Percentiles rank a stretch among this genome's conserved stretches.
Evolutionary conservation across 148 eudicot species (phyloP).

Genomic region (Chenopodium formosanum): DNA sequence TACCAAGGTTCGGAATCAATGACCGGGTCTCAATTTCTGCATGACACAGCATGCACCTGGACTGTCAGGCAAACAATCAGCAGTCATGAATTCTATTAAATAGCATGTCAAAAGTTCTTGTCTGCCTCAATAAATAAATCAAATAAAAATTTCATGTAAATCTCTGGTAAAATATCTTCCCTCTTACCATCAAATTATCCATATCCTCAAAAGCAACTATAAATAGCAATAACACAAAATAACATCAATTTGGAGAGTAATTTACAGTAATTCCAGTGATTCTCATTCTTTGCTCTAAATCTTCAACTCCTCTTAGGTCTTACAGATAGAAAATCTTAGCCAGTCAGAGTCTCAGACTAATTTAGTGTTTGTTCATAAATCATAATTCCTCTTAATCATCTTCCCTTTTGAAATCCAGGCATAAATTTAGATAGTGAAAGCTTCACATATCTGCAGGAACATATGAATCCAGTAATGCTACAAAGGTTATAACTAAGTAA

Average conservation of each 20-base stretch:
- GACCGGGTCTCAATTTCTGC: constrained; percentile 57
- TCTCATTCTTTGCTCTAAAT: background rate
- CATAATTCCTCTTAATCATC: background rate
- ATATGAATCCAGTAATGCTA: background rate
- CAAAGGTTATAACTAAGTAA: background rate
- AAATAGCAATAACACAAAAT: background rate
- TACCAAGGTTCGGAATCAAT: constrained; percentile 83
- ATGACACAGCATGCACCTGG: constrained; percentile 68
- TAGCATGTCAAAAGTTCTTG: background rate
- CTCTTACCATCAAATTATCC: background rate
- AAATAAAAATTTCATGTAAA: background rate
- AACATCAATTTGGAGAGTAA: background rate
- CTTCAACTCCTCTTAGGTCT: background rate
- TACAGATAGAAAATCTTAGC: background rate
- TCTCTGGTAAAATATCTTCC: background rate
- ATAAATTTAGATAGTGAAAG: background rate
- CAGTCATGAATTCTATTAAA: background rate
- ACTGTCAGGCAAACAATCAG: constrained; percentile 51
- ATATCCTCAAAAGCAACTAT: constrained; percentile 3
- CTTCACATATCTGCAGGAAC: background rate
- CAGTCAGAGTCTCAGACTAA: too few species aligned
- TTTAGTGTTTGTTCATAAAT: background rate
- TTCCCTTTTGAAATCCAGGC: background rate
- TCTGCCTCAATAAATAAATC: background rate
- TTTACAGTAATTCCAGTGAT: background rate